These are phyloP conservation scores for Inosperma sp. DNA, from an alignment of 768 basidiomycete genomes.

Conservation along the genomic window DNA sequence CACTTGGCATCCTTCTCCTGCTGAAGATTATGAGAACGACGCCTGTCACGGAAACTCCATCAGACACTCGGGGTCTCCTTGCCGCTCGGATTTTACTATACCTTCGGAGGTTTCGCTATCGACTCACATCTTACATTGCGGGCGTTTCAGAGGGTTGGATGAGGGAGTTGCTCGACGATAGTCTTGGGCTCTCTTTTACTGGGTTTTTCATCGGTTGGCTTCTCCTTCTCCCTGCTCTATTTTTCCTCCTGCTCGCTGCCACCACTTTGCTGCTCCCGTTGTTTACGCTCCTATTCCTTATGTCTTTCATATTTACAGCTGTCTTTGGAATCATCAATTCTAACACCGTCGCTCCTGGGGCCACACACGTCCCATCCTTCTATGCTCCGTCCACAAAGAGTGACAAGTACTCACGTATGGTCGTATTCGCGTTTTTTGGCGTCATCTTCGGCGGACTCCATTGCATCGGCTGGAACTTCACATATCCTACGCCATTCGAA, in stretches of 20 bases:
- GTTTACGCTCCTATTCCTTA: neutral
- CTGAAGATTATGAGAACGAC: neutral
- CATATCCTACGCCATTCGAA: constrained; percentile 13
- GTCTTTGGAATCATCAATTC: neutral
- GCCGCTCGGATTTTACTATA: too few species aligned
- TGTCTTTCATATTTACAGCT: neutral
- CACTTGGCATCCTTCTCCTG: neutral
- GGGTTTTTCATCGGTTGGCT: too few species aligned
- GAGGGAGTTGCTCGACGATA: too few species aligned
- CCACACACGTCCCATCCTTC: constrained; percentile 4
- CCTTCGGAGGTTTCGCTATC: too few species aligned
- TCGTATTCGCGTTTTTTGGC: constrained; percentile 3
- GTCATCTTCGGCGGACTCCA: constrained; percentile 18
- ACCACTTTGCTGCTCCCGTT: neutral
- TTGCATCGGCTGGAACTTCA: constrained; percentile 12
- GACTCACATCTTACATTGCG: too few species aligned
- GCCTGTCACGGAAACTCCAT: too few species aligned
- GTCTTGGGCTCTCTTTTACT: too few species aligned
- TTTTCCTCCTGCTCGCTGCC: neutral
- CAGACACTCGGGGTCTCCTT: neutral
- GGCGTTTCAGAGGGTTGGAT: too few species aligned
- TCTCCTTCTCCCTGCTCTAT: neutral
- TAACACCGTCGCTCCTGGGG: neutral
- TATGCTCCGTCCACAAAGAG: neutral
- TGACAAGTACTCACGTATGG: neutral